These are phyloP conservation scores for Stagonosporopsis vannaccii DNA, from an alignment of 2,329 filamentous ascomycete species.

Conservation along the genomic window DNA sequence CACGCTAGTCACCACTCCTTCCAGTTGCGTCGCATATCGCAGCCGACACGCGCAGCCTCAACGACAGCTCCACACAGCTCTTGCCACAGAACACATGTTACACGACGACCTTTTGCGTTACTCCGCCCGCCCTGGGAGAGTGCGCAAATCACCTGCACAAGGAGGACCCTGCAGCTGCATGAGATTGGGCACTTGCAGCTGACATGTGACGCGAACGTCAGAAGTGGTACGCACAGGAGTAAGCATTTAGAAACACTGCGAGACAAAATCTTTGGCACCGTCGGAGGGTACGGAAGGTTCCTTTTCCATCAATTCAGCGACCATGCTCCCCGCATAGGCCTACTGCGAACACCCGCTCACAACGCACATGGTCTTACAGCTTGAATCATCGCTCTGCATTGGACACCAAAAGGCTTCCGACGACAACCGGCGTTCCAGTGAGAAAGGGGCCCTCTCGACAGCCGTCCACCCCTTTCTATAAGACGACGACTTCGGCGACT, in stretches of 20 bases:
- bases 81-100: neutral
- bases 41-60: slow-evolving; percentile 6
- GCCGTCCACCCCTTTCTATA: no score
- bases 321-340: slow-evolving; percentile 28
- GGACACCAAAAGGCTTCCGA: no score
- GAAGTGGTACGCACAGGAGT: neutral
- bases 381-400: no score
- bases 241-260: neutral
- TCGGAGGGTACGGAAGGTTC: no score
- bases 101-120: neutral
- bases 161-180: slow-evolving; percentile 24
- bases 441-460: no score
- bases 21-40: slow-evolving; percentile 39
- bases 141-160: neutral
- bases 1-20: slow-evolving; percentile 27
- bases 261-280: neutral
- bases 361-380: slow-evolving; percentile 18
- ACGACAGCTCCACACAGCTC: neutral
- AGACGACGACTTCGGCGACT: no score
- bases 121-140: neutral
- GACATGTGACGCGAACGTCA: slow-evolving; percentile 4
- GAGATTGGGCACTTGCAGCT: slow-evolving; percentile 18
- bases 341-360: slow-evolving; percentile 31
- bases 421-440: no score
- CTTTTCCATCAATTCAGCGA: neutral